Base-by-base conservation (phyloP, 768 basidiomycete species). In the Kwoniella pini region DNA sequence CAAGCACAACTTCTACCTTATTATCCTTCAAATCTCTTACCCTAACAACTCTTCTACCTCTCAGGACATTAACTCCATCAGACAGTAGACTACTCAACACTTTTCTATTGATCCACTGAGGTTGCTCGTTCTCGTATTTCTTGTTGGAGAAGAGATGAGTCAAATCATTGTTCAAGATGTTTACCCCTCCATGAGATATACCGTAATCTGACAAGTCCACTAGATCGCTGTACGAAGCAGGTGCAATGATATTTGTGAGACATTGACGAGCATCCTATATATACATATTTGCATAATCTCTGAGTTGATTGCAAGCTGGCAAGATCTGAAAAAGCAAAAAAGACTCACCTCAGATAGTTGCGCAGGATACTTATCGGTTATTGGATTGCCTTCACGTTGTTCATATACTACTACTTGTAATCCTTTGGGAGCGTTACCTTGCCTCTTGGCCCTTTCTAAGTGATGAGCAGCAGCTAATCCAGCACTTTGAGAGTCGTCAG, bases 141-240 rank as follows among this genome's bases (percentile, higher is more conserved):
- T 36, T 30, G 30, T 63, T 44, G 7, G 49, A 40, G 38, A 54
- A 59, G 15, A 58, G 45, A 12, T 44, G 42, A 1, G 17, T 22
- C 27, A 63, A 39, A 17, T 39, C 24, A 10, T 19, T 28, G 4
- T 44, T 26, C 27, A 63, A 17, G 27, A 63, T 63, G 12, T 49
- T 49, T 6, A 66, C 62, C 10, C 65, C 65, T 15, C 57, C 61
- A 30, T 66, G 61, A 21, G 27, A 39, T 15, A 60, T 60, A 11
- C 61, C 61, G 28, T 62, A 42, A 15, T 42, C 17, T 24, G 50
- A 42, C 21, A 11, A 13, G 9, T 19, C 12, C 50, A 43, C 15
- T 1, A 66, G 39, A 6, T 31, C 5, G 28, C 19, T 31, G 28
- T 50, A 49, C 26, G 38, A 48, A 5, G 26, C 11, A n/a, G 46